Evolutionary conservation across 768 basidiomycete species (phyloP), one percentile per base, ranked within the genome.

Genomic region (Lactarius quietus): DNA sequence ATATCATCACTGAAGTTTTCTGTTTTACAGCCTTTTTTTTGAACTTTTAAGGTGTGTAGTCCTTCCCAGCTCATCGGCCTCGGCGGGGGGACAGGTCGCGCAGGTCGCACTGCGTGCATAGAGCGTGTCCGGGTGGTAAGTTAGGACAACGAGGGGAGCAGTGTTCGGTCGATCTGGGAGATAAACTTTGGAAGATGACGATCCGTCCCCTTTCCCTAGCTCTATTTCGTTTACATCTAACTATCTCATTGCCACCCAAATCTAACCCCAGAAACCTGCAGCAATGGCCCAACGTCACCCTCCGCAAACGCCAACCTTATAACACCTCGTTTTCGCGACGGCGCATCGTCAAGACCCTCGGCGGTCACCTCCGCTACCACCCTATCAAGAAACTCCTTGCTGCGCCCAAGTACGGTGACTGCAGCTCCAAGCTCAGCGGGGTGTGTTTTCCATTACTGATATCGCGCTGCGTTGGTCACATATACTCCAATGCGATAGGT

Each of bases 221-320:
- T 45, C n/a, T 45, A 23, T 51, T 17, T 38, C 45, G n/a, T 38
- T 23, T 26, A 17, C 28, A 36, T 2, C 15, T 28, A 9, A 26
- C 33, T n/a, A 15, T 39, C 57, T 64, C 39, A 59, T n/a, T n/a
- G n/a, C n/a, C n/a, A 33, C 33, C 33, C 8, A 33, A 26, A 64
- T n/a, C n/a, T n/a, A n/a, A n/a, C n/a, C n/a, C n/a, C n/a, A n/a
- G 28, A 31, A 23, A 43, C 20, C 31, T 52, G 17, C 62, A 67
- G 28, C 70, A 80, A 98, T 98, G 96, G 94, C 93, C 80, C 96
- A 98, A 87, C 94, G 97, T 99, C 74, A 97, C 95, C 74, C 93
- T 99, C 82, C 91, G 97, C 83, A 99, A 97, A 81, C 93, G 97
- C 77, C 89, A 89, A 72, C 87, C 94, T 23, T 97, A 99, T 86